Base-by-base conservation (phyloP, 176 grass and related monocot species). In the Dactylis glomerata region DNA sequence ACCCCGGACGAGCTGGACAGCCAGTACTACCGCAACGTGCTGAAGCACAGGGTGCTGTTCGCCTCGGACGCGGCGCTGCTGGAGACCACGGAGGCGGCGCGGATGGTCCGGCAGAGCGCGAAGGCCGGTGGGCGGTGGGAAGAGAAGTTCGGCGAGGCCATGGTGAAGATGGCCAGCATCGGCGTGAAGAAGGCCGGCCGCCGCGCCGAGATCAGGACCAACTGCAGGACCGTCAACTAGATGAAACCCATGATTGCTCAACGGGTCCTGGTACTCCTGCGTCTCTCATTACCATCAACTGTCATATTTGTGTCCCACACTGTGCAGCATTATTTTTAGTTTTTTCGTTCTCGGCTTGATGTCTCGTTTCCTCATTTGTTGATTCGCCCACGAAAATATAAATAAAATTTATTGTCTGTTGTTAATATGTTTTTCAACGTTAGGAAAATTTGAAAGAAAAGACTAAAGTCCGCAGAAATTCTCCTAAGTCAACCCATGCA, bases 11-110 rank as follows among this genome's bases (percentile, higher is more conserved):
- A 4, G 24, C 71, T 93, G 32, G 88, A 93, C 76, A 86, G 51
- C 71, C 85, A 90, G 72, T 90, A 49, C 66, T 93, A 93, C 72
- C 40, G 14, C 36, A 90, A 90, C 70, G 55, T 93, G 57, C 56
- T 86, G 5, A 68, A 51, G 6, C 64, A 11, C 30, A 78, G 56
- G 7, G 83, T 76, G 17, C 8, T 88, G 22, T 80, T 93, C 67
- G 44, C 86, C 22, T 90, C 88, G 0, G 88, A 93, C 77, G 77
- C 42, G 23, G 6, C 81, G 27, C 81, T 90, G 19, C 28, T 87
- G 19, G 69, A 81, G 6, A 52, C 67, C 31, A 23, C 16, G 4
- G 28, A 45, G 19, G 90, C 72, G 10, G 27, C 20, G 1, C 37
- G 4, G 32, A 64, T 86, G 78, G 86, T 93, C 49, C 55, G 20